Base-by-base conservation (phyloP, 306 rosid species). In the Lablab purpureus region DNA sequence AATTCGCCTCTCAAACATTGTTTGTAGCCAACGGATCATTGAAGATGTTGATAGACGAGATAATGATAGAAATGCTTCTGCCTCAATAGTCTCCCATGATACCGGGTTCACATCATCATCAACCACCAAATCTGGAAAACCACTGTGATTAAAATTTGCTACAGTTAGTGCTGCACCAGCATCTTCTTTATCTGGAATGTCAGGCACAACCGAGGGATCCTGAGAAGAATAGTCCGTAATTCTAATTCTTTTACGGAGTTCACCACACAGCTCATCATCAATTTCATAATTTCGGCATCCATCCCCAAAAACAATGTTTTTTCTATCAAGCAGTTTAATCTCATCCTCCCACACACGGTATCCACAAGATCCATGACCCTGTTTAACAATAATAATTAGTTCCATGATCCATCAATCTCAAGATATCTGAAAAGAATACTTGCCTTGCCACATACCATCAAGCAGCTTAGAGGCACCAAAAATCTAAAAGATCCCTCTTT, bases 341-440 rank as follows among this genome's bases (percentile, higher is more conserved):
- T 62, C 56, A 40, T 79, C 84, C 71, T 86, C 89, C 12, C 43
- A 71, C 37, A 82, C 52, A 2, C 12, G 47, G 70, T 25, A 70
- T 62, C 75, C 81, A 54, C 89, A 82, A 37, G 80, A 68, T 66
- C 89, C 86, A 32, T 55, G 82, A 34, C 5, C 19, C 89, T 85
- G 69, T 71, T 75, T 71, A 54, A 79, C 59, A 59, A 45, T 40
- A 59, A 45, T 40, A 74, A 58, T 49, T 52, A 67, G 14, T 36
- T 60, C 41, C 12, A 15, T 30, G 43, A 23, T 65, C 67, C 46
- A 71, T 10, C 13, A 5, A 46, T 21, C 46, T 34, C 54, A 54
- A 55, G 23, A 63, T 54, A 43, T 41, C 17, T 2, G n/a, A 63
- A 43, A 72, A 41, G 46, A 3, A 59, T 7, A 40, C 10, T 18